Percentiles rank a stretch among this genome's conserved stretches.
Evolutionary conservation across 257 asterid genomes (phyloP).

Genomic region (Cordia subcordata): DNA sequence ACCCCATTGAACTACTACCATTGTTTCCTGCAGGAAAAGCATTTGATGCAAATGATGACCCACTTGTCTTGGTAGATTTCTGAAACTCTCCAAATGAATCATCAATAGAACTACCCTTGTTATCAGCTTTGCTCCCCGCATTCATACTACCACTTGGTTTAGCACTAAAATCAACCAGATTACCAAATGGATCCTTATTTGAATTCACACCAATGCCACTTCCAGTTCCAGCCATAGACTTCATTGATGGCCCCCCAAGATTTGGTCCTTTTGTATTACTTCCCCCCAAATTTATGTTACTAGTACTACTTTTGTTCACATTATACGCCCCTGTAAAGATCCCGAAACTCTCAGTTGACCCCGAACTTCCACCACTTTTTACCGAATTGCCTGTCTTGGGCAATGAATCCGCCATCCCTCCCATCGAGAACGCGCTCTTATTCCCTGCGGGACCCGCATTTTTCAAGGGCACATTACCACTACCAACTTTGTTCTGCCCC

Average conservation of each 20-base stretch:
- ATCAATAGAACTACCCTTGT: slow-evolving; percentile 27
- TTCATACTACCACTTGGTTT: slow-evolving; percentile 42
- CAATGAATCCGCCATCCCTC: slow-evolving; percentile 64
- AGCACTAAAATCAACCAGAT: slow-evolving; percentile 66
- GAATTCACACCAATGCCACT: slow-evolving; percentile 42
- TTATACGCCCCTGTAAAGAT: slow-evolving; percentile 29
- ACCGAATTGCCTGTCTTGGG: slow-evolving; percentile 44
- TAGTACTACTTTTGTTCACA: slow-evolving; percentile 31
- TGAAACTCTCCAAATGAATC: slow-evolving; percentile 60
- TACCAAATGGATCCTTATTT: slow-evolving; percentile 71
- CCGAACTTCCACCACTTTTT: slow-evolving; percentile 35
- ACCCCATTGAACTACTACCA: slow-evolving; percentile 39
- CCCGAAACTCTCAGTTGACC: slow-evolving; percentile 26
- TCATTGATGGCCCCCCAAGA: slow-evolving; percentile 53
- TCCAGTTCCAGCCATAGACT: slow-evolving; percentile 50
- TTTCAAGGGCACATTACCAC: slow-evolving; percentile 60
- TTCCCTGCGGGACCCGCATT: slow-evolving; percentile 37
- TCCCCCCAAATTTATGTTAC: slow-evolving; percentile 41
- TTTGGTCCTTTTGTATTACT: slow-evolving; percentile 31
- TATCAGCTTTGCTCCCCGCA: slow-evolving; percentile 36
- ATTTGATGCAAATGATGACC: slow-evolving; percentile 32
- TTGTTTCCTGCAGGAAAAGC: slow-evolving; percentile 20
- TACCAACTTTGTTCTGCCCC: slow-evolving; percentile 55
- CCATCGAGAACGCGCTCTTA: slow-evolving; percentile 52
- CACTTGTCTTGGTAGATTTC: slow-evolving; percentile 43